phyloP scores from a whole-genome alignment of 352 stramenopile genomes.

The Pythium plurisporium region DNA sequence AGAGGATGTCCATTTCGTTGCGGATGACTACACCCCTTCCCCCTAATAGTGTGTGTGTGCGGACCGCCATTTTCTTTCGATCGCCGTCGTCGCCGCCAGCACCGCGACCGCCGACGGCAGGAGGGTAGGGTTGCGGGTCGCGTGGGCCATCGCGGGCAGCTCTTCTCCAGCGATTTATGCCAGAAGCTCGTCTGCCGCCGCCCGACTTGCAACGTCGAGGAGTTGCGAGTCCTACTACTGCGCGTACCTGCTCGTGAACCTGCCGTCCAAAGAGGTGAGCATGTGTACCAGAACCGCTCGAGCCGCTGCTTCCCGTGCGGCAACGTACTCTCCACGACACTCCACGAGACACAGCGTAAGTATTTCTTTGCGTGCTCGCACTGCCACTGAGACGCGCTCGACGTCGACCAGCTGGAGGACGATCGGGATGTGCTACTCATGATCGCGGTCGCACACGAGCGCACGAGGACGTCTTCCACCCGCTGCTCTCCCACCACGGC shows the following conservation, averaged over 20 bases:
- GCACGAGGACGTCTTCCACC: slow-evolving; percentile 77
- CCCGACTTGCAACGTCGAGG: slow-evolving; percentile 66
- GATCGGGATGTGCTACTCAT: slow-evolving; percentile 82
- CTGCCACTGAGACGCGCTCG: slow-evolving; percentile 83
- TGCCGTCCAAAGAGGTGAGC: slow-evolving; percentile 82
- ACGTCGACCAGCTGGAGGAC: slow-evolving; percentile 55
- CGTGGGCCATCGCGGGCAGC: no score
- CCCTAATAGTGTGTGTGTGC: slow-evolving; percentile 30
- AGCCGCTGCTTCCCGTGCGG: slow-evolving; percentile 78
- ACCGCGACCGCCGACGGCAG: no score
- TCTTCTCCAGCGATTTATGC: slow-evolving; percentile 80
- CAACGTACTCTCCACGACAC: slow-evolving; percentile 62
- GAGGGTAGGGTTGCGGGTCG: no score
- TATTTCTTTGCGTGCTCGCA: slow-evolving; percentile 83
- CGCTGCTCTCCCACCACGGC: slow-evolving; percentile 54
- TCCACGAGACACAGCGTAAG: slow-evolving; percentile 44
- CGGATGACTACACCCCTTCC: slow-evolving; percentile 37
- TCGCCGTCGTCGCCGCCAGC: background rate
- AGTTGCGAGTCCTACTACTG: slow-evolving; percentile 90
- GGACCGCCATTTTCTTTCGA: no score
- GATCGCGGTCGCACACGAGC: slow-evolving; percentile 70
- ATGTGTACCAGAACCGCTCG: slow-evolving; percentile 87
- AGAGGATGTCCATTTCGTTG: background rate
- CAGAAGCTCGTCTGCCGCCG: slow-evolving; percentile 69
- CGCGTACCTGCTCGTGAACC: slow-evolving; percentile 75